Evolutionary conservation across 805 yeast species (phyloP), one percentile per base, ranked within the genome.

Genomic region (Metschnikowia lunata): DNA sequence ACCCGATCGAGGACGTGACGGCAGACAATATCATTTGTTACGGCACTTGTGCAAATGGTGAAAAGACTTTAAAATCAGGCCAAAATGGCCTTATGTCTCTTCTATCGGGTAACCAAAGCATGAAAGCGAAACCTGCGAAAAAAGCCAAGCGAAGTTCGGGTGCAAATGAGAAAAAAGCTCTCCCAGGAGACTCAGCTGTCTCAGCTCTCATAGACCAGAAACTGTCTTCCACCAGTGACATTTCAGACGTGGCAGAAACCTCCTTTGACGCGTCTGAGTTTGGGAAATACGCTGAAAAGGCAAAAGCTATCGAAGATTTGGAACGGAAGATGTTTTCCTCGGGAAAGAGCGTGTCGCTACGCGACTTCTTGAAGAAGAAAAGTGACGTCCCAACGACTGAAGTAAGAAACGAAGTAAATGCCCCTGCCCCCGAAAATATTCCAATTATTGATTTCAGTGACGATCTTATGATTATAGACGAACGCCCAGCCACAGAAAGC

Each of bases 61-160:
- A 29, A 29, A 29, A 12, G 11, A 12, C 31, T 10, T 12, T 12
- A 4, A 10, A 12, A 12, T 12, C 31, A 12, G n/a, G 11, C 31
- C 31, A 29, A 26, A 39, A 41, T 31, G 40, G 42, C 23, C 46
- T 52, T 13, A 49, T 53, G 55, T 39, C 53, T 26, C 46, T 53
- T 8, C 42, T 53, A 31, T 43, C 54, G n/a, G 57, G 57, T 8
- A 38, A 45, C 18, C 55, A 50, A 35, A 12, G 13, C 30, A 40
- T 30, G 32, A 30, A 37, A 31, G 23, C 28, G 23, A 45, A 34
- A 28, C n/a, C 9, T 23, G 26, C 28, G 33, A 46, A 36, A 34
- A 49, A 37, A 23, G 12, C 36, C 28, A 47, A 36, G 18, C 36
- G 26, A 11, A 31, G 4, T 14, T 2, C n/a, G 13, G 15, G 9